Percentiles rank a stretch among this genome's conserved stretches.
Conservation (phyloP, 306 rosid species). For the Calophaca sinica region DNA sequence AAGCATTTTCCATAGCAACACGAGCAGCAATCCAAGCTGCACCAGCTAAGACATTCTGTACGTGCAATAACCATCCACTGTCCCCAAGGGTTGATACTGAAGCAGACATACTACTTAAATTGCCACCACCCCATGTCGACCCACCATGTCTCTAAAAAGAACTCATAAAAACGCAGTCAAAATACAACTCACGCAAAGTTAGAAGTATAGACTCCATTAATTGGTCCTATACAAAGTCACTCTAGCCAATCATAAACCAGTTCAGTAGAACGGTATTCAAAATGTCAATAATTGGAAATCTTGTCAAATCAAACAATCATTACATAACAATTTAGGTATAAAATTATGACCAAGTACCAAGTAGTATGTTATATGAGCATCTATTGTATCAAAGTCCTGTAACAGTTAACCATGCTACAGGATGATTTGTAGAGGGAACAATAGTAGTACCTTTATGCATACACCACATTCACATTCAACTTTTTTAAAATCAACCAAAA, state of each 20-base stretch:
- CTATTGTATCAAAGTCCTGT: not conserved
- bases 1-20: slow-evolving; percentile 83
- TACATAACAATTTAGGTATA: not conserved
- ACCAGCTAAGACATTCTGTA: slow-evolving; percentile 94
- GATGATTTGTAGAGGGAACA: slow-evolving; percentile 38
- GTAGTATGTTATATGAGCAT: slow-evolving; percentile 21
- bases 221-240: slow-evolving; percentile 21
- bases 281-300: slow-evolving; percentile 34
- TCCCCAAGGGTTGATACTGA: slow-evolving; percentile 96
- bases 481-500: slow-evolving; percentile 34
- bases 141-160: slow-evolving; percentile 90
- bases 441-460: slow-evolving; percentile 7
- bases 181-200: slow-evolving; percentile 36
- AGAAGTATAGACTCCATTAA: not conserved
- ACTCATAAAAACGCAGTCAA: slow-evolving; percentile 35
- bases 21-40: slow-evolving; percentile 99
- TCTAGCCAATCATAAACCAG: slow-evolving; percentile 36
- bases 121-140: slow-evolving; percentile 99
- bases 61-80: slow-evolving; percentile 92
- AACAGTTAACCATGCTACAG: slow-evolving; percentile 4
- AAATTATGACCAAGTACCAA: slow-evolving; percentile 36
- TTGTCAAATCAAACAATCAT: slow-evolving; percentile 16
- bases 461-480: slow-evolving; percentile 24
- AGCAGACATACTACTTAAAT: slow-evolving; percentile 97
- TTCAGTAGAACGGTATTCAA: slow-evolving; percentile 35